Evolutionary conservation across 306 rosid genomes (phyloP), one percentile per base, ranked within the genome.

Genomic region (Cucurbita argyrosperma): DNA sequence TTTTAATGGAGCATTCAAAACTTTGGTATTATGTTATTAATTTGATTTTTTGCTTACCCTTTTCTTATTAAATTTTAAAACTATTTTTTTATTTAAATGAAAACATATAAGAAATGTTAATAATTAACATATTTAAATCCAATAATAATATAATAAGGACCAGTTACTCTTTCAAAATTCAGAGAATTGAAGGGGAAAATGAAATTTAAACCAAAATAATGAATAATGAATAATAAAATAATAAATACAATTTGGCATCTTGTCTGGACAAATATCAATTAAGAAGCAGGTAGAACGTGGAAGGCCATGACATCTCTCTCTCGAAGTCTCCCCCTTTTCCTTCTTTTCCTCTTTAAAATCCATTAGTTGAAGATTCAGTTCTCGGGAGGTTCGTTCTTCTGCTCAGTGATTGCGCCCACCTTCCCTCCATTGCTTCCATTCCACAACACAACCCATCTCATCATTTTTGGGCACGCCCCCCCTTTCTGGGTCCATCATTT

Each of bases 401-500:
- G 56, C 56, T 47, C 56, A 47, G 21, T 47, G 73, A 68, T 68
- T 68, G 47, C 56, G 16, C 73, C 57, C 73, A 68, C 73, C 57
- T 46, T 47, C 42, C 73, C 9, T 68, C 57, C 42, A 47, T 69
- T 69, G 58, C 74, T 69, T 69, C 74, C 26, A 26, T 12, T 6
- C 81, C 53, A 19, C 14, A 23, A 49, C 58, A 46, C 54, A 68
- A 26, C 74, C 55, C 50, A 9, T 56, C 78, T 66, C 43, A 42
- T 74, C 78, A 76, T n/a, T 70, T 75, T 74, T 78, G 62, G 30
- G 23, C 60, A 71, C 74, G 38, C 43, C 37, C 78, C 78, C 71
- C 71, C 58, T 45, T 16, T 37, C 61, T 30, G 70, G 62, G n/a
- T 35, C 62, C 54, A 14, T 53, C 58, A 30, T 55, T 30, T 80